Evolutionary conservation across 2,329 filamentous ascomycete genomes (phyloP).

Genomic region (Curvularia lunata): DNA sequence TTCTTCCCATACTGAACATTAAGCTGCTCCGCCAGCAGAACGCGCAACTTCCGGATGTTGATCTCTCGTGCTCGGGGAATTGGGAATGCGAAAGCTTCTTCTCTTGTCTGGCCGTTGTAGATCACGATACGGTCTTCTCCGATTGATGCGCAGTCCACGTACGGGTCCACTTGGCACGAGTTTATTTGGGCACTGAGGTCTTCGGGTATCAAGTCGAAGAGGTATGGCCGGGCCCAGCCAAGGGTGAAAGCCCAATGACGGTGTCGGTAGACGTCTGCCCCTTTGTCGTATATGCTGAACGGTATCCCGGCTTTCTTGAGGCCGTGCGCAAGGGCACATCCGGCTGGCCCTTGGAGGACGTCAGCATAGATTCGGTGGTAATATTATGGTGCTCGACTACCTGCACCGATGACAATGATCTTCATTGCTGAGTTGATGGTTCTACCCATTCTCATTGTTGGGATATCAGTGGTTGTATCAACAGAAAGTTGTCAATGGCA

Average conservation of each 20-base stretch:
- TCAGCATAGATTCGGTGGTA: not conserved
- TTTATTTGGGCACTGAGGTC: slow-evolving; percentile 35
- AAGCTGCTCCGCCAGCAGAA: slow-evolving; percentile 44
- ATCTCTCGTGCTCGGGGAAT: slow-evolving; percentile 44
- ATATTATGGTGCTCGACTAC: slow-evolving; percentile 4
- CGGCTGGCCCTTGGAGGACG: slow-evolving; percentile 47
- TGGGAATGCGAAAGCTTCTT: slow-evolving; percentile 45
- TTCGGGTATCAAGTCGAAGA: slow-evolving; percentile 41
- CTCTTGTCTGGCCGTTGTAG: slow-evolving; percentile 44
- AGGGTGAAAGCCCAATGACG: slow-evolving; percentile 50
- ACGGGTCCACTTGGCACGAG: slow-evolving; percentile 43
- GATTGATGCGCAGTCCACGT: slow-evolving; percentile 35
- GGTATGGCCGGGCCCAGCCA: slow-evolving; percentile 43
- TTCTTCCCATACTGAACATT: slow-evolving; percentile 41
- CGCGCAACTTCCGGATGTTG: slow-evolving; percentile 48
- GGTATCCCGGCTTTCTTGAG: slow-evolving; percentile 47
- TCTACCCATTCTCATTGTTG: slow-evolving; percentile 2
- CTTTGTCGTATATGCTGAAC: slow-evolving; percentile 40
- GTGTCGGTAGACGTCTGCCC: slow-evolving; percentile 33
- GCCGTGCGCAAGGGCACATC: slow-evolving; percentile 52
- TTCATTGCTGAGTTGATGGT: slow-evolving; percentile 21
- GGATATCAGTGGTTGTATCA: not conserved
- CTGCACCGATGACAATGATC: slow-evolving; percentile 36
- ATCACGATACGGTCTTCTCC: slow-evolving; percentile 42
- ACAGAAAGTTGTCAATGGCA: not conserved